Evolutionary conservation across 2,329 filamentous ascomycete species (phyloP), one percentile per base, ranked within the genome.

Genomic region (Pseudogymnoascus sp.): DNA sequence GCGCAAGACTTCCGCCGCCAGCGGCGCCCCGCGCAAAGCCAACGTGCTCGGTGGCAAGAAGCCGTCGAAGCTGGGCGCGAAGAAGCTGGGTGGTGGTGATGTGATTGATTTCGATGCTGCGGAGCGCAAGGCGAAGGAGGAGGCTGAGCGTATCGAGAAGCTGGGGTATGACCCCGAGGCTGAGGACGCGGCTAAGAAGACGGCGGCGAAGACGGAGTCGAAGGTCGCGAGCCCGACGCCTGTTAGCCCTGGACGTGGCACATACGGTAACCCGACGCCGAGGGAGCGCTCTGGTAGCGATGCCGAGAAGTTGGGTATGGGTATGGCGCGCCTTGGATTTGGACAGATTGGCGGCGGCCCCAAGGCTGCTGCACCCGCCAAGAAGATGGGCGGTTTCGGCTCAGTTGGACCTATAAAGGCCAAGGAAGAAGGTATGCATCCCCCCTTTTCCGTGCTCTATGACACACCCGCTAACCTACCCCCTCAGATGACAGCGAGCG

Each of bases 81-180:
- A 97, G 84, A 97, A 97, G 80, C 84, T 96, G 35, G 33, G 29
- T 33, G 84, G 82, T 3, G 82, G 80, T 52, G 89, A 92, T 67
- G 78, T 86, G 10, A 92, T 99, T 65, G 93, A 99, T 77, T 99
- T 99, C 71, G 94, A 99, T 67, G 94, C 93, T 74, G 94, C 92
- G 2, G 94, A 99, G 80, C 91, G 90, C 76, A 96, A 95, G 77
- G 94, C 94, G 45, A 96, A 93, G 75, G 94, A 97, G 76, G 94
- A 99, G 76, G 94, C 92, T 2, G 94, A 97, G 75, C 87, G 94
- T 68, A 94, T 97, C 72, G 92, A 88, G 73, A 96, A 96, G 77
- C 80, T 99, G 21, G 94, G 94, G 39, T 99, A 99, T 71, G 92
- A 99, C 70, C 91, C 92, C 0, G 89, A 97, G 66, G 92, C 91